Percentiles rank a stretch among this genome's conserved stretches.
Evolutionary conservation across 2,329 filamentous ascomycete genomes (phyloP).

Genomic region (Chrysoporthe deuterocubensis): DNA sequence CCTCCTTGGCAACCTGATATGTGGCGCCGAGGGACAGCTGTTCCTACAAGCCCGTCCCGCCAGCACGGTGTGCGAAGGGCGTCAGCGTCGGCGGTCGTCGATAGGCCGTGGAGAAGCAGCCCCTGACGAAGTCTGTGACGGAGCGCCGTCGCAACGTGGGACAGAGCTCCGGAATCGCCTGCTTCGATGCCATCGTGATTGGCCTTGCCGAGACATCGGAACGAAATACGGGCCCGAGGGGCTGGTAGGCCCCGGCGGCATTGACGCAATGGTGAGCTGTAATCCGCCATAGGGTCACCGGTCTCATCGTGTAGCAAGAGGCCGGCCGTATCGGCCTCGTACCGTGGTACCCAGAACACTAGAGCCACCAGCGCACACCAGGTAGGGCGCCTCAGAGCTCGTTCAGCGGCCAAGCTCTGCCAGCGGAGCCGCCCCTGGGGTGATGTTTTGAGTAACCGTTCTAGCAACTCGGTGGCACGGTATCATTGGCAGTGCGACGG

Average conservation of each 20-base stretch:
- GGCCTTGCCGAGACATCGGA: neutral
- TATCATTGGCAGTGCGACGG: slow-evolving; percentile 5
- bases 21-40: neutral
- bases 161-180: neutral
- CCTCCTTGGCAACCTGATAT: neutral
- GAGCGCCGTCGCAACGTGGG: neutral
- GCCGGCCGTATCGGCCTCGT: slow-evolving; percentile 11
- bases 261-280: neutral
- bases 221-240: slow-evolving; percentile 9
- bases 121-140: neutral
- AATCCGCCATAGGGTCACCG: neutral
- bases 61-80: no score
- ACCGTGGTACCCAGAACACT: neutral
- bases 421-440: slow-evolving; percentile 12
- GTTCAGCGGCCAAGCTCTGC: slow-evolving; percentile 25
- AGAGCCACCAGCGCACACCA: neutral
- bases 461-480: slow-evolving; percentile 17
- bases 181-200: neutral
- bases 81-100: neutral
- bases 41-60: neutral
- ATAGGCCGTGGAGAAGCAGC: neutral
- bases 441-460: slow-evolving; percentile 5
- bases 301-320: neutral
- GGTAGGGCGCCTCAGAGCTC: neutral
- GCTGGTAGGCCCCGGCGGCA: neutral